A percentile compares a stretch with the other conserved stretches of the same genome.
Conservation (phyloP, 305 asterid genomes). For the Lippia alba region DNA sequence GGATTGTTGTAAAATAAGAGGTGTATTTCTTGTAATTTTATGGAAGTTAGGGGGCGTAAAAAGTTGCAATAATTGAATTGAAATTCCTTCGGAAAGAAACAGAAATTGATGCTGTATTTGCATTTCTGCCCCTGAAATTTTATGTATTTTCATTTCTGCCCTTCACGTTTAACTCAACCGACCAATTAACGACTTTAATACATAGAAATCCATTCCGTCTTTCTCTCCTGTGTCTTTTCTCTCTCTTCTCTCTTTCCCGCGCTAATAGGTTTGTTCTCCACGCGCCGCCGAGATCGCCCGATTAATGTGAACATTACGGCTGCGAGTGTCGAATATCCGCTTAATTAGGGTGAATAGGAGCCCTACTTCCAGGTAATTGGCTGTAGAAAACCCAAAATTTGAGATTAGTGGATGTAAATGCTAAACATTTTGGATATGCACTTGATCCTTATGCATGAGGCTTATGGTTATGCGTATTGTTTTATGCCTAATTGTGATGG, state of each 20-base stretch:
- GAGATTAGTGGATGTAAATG: constrained; percentile 11
- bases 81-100: no score
- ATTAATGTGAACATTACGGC: not conserved
- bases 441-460: not conserved
- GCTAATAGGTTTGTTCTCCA: constrained; percentile 31
- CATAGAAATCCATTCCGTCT: constrained; percentile 6
- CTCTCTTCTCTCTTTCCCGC: constrained; percentile 26
- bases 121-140: no score
- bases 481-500: not conserved
- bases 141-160: no score
- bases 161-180: not conserved
- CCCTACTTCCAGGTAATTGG: constrained; percentile 38
- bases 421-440: constrained; percentile 10
- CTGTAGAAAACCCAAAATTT: not conserved
- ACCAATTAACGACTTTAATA: not conserved
- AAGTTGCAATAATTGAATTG: no score
- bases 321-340: constrained; percentile 13
- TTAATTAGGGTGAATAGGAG: constrained; percentile 9
- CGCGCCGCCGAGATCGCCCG: constrained; percentile 35
- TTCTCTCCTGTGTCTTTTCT: not conserved
- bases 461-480: constrained; percentile 1
- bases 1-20: no score
- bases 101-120: no score
- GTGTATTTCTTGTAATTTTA: no score
- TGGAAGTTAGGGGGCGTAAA: no score